Conservation (phyloP, 768 basidiomycete genomes). For the Suillus subalutaceus region DNA sequence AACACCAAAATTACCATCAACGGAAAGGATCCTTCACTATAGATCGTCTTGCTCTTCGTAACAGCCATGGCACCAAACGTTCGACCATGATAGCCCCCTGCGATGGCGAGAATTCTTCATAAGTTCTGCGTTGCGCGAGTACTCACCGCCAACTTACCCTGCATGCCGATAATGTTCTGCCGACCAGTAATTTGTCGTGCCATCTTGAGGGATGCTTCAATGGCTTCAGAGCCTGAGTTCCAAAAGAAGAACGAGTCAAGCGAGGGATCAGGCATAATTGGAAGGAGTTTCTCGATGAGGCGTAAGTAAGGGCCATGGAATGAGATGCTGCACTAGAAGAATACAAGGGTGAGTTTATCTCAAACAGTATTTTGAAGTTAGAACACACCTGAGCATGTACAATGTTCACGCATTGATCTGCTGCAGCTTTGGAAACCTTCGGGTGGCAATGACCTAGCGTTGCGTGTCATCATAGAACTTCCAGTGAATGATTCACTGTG, state of each 20-base stretch:
- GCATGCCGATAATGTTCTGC: constrained; percentile 91
- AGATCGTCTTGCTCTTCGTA: constrained; percentile 93
- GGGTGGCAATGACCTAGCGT: constrained; percentile 83
- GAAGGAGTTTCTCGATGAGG: constrained; percentile 83
- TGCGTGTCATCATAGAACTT: background rate
- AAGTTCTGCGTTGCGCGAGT: background rate
- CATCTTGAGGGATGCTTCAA: constrained; percentile 90
- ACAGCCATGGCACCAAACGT: constrained; percentile 93
- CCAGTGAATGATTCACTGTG: background rate
- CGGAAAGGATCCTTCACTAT: constrained; percentile 76
- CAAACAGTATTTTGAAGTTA: background rate
- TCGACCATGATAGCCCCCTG: constrained; percentile 87
- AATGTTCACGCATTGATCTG: constrained; percentile 81
- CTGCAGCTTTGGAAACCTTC: constrained; percentile 82
- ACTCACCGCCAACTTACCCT: constrained; percentile 49
- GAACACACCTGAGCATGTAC: constrained; percentile 73
- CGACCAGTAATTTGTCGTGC: constrained; percentile 75
- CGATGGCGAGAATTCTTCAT: background rate
- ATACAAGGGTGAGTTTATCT: background rate
- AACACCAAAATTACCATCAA: constrained; percentile 65
- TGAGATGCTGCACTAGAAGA: constrained; percentile 80
- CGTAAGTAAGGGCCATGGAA: constrained; percentile 85
- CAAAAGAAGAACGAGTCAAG: constrained; percentile 97
- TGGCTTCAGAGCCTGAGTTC: constrained; percentile 95
- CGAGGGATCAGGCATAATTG: constrained; percentile 88